Evolutionary conservation across 768 basidiomycete species (phyloP), one percentile per base, ranked within the genome.

Genomic region (Naematelia aurantialba): DNA sequence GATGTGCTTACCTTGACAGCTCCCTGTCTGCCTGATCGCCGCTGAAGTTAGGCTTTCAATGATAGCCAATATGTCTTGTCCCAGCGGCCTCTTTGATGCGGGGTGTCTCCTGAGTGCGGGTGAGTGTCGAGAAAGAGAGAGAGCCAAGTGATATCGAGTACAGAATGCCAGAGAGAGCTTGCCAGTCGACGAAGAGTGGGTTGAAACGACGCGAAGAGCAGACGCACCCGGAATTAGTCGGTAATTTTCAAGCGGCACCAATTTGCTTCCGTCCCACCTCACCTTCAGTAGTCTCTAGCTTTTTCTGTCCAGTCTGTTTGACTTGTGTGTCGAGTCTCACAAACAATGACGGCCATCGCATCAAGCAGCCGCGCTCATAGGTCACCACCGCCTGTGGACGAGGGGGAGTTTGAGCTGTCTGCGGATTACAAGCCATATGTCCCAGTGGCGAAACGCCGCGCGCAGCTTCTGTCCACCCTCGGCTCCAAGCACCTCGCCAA

Each of bases 381-480:
- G 17, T 39, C 34, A 54, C 13, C n/a, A 56, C 25, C 50, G 12
- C n/a, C 26, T 31, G 30, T 22, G 21, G 30, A 27, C 27, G 56
- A 69, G 14, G 61, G 58, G 12, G 65, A 61, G 1, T 62, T 66
- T 24, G 66, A 62, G 26, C 54, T 67, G n/a, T 69, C 71, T 8
- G 61, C 58, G 51, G 76, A 81, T 21, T 92, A 91, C 70, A 85
- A 87, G 59, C 88, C 89, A 0, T 98, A 97, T 75, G 78, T 98
- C 30, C 85, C 94, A 11, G 86, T 97, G 30, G 83, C 88, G 14
- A 87, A 96, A 76, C 84, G 91, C 53, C 84, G 89, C 50, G 84
- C 88, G 69, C 85, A 86, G 46, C 89, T 87, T 66, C 81, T 94
- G 4, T 86, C 87, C 19, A 88, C 86, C 64, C 81, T 93, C 52